Conservation (phyloP, 2,329 filamentous ascomycete species). For the Phaeosphaeria sp. region DNA sequence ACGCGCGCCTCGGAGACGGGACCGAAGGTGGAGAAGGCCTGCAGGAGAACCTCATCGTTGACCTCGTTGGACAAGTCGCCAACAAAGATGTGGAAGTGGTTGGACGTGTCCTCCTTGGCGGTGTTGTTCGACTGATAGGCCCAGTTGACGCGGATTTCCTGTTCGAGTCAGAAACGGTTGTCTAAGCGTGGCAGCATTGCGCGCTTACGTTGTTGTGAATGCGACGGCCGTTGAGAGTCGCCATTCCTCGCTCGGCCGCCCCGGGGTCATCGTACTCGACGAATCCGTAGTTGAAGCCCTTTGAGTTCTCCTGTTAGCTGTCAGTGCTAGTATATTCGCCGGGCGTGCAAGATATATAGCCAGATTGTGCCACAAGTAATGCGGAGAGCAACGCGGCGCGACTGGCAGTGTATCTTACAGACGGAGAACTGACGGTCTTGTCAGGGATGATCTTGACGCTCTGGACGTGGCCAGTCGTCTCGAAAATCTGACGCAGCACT, state of each 20-base stretch:
- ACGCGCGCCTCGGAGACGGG: conserved; percentile 96
- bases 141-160: conserved; percentile 99
- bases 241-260: conserved; percentile 95
- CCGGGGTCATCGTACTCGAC: conserved; percentile 98
- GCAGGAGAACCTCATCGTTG: conserved; percentile 91
- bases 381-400: conserved; percentile 16
- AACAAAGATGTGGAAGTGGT: conserved; percentile 99
- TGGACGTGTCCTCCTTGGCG: conserved; percentile 96
- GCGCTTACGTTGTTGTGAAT: conserved; percentile 89
- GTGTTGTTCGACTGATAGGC: conserved; percentile 95
- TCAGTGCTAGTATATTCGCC: conserved; percentile 13
- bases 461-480: conserved; percentile 97
- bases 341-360: conserved; percentile 16
- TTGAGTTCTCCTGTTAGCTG: conserved; percentile 50
- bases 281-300: conserved; percentile 99
- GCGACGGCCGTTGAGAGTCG: conserved; percentile 91
- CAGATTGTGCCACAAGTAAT: conserved; percentile 5
- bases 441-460: conserved; percentile 99
- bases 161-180: conserved; percentile 29
- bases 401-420: conserved; percentile 22
- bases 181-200: background rate
- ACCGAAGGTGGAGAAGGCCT: conserved; percentile 95
- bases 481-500: conserved; percentile 95
- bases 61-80: conserved; percentile 98
- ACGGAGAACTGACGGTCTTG: conserved; percentile 82